These are phyloP conservation scores for Ceratocystiopsis minuta DNA, from an alignment of 2,329 filamentous ascomycete genomes.

Conservation along the genomic window DNA sequence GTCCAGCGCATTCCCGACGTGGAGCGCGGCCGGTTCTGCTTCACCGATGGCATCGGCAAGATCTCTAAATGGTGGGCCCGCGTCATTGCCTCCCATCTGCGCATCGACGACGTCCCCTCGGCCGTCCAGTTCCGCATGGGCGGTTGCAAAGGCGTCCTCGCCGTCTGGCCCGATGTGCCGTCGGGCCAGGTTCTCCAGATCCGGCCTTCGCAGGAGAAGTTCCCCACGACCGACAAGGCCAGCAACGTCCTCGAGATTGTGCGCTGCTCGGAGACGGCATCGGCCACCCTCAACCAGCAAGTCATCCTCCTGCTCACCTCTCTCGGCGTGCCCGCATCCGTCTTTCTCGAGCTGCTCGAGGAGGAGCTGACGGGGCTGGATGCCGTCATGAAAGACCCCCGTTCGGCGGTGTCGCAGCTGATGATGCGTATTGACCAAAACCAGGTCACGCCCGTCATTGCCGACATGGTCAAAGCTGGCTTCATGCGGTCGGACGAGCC, in stretches of 20 bases:
- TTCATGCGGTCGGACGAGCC: conserved; percentile 63
- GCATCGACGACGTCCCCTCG: conserved; percentile 48
- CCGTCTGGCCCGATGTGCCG: conserved; percentile 47
- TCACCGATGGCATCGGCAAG: conserved; percentile 86
- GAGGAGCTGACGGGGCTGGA: conserved; percentile 52
- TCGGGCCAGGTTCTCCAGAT: conserved; percentile 51
- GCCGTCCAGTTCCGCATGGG: conserved; percentile 85
- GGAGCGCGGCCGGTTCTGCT: conserved; percentile 47
- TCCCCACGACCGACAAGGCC: conserved; percentile 30
- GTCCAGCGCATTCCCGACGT: conserved; percentile 50
- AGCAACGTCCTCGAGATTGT: conserved; percentile 72
- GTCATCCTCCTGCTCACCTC: conserved; percentile 70
- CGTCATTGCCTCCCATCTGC: conserved; percentile 55
- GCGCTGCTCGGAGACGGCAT: conserved; percentile 55
- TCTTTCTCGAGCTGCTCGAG: conserved; percentile 51
- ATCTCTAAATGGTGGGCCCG: conserved; percentile 65
- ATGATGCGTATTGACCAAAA: conserved; percentile 70
- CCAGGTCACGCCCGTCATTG: conserved; percentile 55
- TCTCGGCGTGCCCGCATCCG: conserved; percentile 48
- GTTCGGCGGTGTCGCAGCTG: conserved; percentile 48
- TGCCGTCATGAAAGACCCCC: conserved; percentile 46
- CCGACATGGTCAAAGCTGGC: conserved; percentile 58
- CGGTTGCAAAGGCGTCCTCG: conserved; percentile 79
- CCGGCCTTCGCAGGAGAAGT: conserved; percentile 76
- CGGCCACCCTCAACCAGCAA: conserved; percentile 74